phyloP scores from a whole-genome alignment of 495 filamentous ascomycete species.

The Aspergillus indologenus region DNA sequence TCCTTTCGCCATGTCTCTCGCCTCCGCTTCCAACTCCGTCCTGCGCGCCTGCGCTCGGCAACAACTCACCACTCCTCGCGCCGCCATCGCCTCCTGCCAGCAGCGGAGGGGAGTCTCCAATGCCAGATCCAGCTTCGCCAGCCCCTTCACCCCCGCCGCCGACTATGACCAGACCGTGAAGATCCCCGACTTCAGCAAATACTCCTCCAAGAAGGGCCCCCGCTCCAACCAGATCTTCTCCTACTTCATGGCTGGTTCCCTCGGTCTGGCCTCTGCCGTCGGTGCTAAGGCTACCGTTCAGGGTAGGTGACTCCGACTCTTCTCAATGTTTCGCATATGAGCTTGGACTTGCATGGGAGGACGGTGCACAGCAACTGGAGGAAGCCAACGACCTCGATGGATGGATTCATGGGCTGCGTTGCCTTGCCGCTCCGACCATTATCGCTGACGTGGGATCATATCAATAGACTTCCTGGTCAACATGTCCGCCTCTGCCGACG shows the following conservation, averaged over 20 bases:
- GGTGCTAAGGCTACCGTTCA: slow-evolving; percentile 96
- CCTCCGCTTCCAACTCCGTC: slow-evolving; percentile 46
- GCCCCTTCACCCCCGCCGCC: slow-evolving; percentile 45
- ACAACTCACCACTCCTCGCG: slow-evolving; percentile 43
- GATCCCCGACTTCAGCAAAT: slow-evolving; percentile 88
- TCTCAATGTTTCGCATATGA: slow-evolving; percentile 4
- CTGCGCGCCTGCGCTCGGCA: slow-evolving; percentile 52
- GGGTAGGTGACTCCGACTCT: slow-evolving; percentile 59
- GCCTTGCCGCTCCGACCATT: slow-evolving; percentile 1
- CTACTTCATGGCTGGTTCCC: slow-evolving; percentile 97
- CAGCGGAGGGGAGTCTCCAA: slow-evolving; percentile 46
- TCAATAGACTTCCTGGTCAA: slow-evolving; percentile 93
- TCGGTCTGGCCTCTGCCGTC: slow-evolving; percentile 84
- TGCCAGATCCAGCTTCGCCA: slow-evolving; percentile 50
- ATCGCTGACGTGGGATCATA: slow-evolving; percentile 25
- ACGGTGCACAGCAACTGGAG: not conserved
- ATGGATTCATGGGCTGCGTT: not conserved
- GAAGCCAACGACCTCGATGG: not conserved
- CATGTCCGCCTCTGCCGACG: slow-evolving; percentile 99
- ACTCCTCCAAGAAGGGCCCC: slow-evolving; percentile 63
- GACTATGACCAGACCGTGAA: slow-evolving; percentile 54
- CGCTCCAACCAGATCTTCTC: slow-evolving; percentile 79
- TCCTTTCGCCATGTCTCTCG: slow-evolving; percentile 44
- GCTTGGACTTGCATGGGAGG: slow-evolving; percentile 2
- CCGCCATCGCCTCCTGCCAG: slow-evolving; percentile 48